These are phyloP conservation scores for Neofusicoccum cordaticola DNA, from an alignment of 2,329 filamentous ascomycete species.

Conservation along the genomic window DNA sequence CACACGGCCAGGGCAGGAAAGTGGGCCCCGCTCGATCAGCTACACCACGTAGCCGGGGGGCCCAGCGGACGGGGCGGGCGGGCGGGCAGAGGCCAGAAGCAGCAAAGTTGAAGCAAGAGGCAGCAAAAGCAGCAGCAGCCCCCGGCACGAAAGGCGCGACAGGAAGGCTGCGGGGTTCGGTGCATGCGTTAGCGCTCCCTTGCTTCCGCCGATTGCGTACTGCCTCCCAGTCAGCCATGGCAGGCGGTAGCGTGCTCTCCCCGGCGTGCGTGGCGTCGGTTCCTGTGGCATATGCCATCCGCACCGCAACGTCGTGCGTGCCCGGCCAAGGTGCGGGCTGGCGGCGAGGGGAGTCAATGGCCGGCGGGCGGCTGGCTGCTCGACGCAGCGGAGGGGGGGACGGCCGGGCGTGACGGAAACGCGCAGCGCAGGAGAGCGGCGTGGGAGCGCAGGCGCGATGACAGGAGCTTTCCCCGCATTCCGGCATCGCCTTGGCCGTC, in stretches of 20 bases:
- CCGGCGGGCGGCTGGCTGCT: neutral
- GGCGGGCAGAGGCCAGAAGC: neutral
- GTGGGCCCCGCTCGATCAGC: neutral
- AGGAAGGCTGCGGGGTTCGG: neutral
- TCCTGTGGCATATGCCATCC: neutral
- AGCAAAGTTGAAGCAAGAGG: neutral
- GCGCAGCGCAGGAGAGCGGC: neutral
- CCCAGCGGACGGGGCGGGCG: neutral
- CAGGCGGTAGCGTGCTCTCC: neutral
- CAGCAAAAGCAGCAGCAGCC: neutral
- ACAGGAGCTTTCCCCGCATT: slow-evolving; percentile 16
- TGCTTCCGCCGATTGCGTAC: slow-evolving; percentile 9
- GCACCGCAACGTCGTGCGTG: no score
- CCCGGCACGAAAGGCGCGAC: neutral
- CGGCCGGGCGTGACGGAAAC: neutral
- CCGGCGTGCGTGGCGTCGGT: neutral
- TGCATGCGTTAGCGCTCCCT: slow-evolving; percentile 9
- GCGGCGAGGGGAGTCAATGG: neutral
- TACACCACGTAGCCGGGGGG: neutral
- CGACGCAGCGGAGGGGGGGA: no score
- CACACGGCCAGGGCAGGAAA: neutral
- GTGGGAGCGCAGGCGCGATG: neutral
- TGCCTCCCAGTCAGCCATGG: neutral
- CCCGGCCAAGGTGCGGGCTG: neutral
- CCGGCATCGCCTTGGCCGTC: slow-evolving; percentile 7